These are phyloP conservation scores for Fusarium udum DNA, from an alignment of 2,329 filamentous ascomycete genomes.

Conservation along the genomic window DNA sequence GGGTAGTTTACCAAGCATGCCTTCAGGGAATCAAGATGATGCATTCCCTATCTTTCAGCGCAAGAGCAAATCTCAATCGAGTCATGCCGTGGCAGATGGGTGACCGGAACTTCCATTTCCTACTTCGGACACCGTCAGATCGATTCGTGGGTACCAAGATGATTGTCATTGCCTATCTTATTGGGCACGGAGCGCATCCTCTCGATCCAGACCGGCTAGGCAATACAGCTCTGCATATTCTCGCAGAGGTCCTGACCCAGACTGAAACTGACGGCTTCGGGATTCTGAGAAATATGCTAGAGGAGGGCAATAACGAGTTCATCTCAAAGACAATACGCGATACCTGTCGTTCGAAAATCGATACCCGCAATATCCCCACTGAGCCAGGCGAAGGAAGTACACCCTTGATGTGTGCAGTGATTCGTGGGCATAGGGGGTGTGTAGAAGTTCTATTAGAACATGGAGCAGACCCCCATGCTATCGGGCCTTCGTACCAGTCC, in stretches of 20 bases:
- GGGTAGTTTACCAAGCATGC: neutral
- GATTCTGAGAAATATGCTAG: neutral
- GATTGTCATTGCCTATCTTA: neutral
- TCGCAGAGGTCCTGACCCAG: neutral
- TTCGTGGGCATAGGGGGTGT: neutral
- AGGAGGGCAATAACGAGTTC: neutral
- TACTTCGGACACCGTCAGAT: neutral
- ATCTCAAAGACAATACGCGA: neutral
- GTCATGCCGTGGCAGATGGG: constrained; percentile 13
- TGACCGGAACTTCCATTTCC: constrained; percentile 1
- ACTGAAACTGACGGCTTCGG: neutral
- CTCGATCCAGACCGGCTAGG: neutral
- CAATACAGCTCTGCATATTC: constrained; percentile 11
- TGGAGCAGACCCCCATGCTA: neutral
- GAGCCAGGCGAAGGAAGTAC: neutral
- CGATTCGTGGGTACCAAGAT: neutral
- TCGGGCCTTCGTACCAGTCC: neutral
- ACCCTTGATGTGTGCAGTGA: neutral
- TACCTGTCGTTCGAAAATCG: neutral
- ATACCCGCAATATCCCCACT: neutral
- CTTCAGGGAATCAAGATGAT: constrained; percentile 3
- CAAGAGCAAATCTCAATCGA: neutral
- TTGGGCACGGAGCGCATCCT: constrained; percentile 2
- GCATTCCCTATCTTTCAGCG: neutral
- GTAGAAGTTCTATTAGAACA: neutral